Evolutionary conservation across 106 monocot genomes (phyloP).

Genomic region (Apostasia ramifera): DNA sequence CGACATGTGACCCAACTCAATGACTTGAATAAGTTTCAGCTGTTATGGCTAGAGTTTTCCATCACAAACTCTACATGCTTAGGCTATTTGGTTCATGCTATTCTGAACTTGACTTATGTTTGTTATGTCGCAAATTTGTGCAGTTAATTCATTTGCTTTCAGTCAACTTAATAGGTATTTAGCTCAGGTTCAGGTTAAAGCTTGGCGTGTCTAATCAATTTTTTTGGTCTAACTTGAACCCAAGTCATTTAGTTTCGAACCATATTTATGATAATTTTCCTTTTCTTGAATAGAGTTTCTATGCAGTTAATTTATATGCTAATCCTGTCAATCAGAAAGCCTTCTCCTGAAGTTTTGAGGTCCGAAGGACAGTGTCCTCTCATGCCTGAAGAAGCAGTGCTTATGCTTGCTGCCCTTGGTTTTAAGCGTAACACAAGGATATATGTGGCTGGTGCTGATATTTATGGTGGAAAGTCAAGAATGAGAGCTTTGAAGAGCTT

Average conservation of each 20-base stretch:
- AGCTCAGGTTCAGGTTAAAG: no score
- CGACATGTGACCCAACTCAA: neutral
- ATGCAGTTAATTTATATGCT: neutral
- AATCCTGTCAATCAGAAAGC: slow-evolving; percentile 37
- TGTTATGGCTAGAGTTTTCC: neutral
- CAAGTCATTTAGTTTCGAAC: no score
- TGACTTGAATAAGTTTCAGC: neutral
- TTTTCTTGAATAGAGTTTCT: neutral
- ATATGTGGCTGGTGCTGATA: slow-evolving; percentile 90
- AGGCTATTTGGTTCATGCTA: no score
- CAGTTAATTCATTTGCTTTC: no score
- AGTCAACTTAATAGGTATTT: no score
- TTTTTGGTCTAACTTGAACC: no score
- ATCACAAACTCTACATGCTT: no score
- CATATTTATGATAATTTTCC: no score
- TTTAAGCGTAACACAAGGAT: slow-evolving; percentile 74
- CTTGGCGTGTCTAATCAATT: no score
- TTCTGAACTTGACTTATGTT: no score
- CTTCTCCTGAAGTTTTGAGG: slow-evolving; percentile 56
- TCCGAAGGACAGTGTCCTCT: slow-evolving; percentile 94
- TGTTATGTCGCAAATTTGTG: no score
- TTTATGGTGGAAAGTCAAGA: slow-evolving; percentile 88
- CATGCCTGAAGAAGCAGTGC: slow-evolving; percentile 94
- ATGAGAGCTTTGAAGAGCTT: slow-evolving; percentile 76
- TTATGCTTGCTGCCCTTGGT: slow-evolving; percentile 91